Percentiles rank a stretch among this genome's conserved stretches.
phyloP scores from a whole-genome alignment of 768 basidiomycete species.

The Mycena polygramma region DNA sequence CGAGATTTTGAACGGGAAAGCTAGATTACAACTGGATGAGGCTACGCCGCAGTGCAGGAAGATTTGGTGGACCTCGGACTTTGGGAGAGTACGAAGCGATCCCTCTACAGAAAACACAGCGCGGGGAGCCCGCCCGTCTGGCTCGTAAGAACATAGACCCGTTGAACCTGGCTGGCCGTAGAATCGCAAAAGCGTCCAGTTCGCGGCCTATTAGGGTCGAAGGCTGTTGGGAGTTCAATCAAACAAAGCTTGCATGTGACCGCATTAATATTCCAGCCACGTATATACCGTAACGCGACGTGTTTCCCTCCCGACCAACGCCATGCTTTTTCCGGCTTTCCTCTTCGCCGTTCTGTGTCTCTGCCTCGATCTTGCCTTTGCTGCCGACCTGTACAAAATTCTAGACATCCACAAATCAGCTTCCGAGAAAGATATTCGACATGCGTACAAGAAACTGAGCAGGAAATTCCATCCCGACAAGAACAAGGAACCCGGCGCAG shows the following conservation, averaged over 20 bases:
- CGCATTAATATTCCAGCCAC: not conserved
- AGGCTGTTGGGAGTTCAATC: not conserved
- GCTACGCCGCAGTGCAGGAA: not conserved
- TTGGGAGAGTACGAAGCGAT: conserved; percentile 28
- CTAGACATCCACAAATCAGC: conserved; percentile 86
- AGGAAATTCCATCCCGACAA: conserved; percentile 96
- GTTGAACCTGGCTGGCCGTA: too few relatives aligned
- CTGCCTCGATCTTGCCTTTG: conserved; percentile 56
- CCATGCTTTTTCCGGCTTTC: conserved; percentile 47
- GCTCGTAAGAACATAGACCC: not conserved
- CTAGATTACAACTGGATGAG: conserved; percentile 15
- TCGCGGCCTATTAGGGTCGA: too few relatives aligned
- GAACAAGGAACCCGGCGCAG: conserved; percentile 87
- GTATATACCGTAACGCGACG: not conserved
- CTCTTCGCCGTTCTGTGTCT: conserved; percentile 53
- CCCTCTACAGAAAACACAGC: not conserved
- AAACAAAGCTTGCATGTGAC: not conserved
- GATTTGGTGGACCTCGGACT: conserved; percentile 26
- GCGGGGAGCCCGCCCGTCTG: not conserved
- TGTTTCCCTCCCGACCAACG: conserved; percentile 3
- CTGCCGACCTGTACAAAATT: conserved; percentile 85
- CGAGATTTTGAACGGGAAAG: conserved; percentile 31
- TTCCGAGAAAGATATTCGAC: conserved; percentile 89
- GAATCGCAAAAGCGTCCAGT: too few relatives aligned
- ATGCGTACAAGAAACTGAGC: conserved; percentile 92